Evolutionary conservation across 768 basidiomycete species (phyloP).

Genomic region (Suillus plorans): DNA sequence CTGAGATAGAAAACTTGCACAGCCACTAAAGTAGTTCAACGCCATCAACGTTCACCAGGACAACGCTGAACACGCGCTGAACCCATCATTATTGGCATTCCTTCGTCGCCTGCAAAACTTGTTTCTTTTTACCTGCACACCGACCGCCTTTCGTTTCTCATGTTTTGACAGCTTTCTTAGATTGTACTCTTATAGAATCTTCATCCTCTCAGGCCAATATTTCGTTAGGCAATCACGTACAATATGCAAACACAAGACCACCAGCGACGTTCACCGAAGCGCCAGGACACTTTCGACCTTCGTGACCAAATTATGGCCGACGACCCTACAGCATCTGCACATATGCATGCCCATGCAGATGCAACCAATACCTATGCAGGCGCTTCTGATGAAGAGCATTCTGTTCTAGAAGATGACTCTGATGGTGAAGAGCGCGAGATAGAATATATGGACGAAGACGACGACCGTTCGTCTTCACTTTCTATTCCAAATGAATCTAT

Average conservation of each 20-base stretch:
- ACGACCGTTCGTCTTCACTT: constrained; percentile 77
- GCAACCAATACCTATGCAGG: constrained; percentile 37
- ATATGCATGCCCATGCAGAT: constrained; percentile 49
- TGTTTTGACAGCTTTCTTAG: not conserved
- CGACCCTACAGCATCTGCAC: constrained; percentile 45
- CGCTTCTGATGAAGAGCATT: constrained; percentile 75
- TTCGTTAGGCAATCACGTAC: not conserved
- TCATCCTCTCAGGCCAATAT: not conserved
- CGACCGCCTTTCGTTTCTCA: not conserved
- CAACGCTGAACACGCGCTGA: not conserved
- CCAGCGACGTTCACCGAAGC: constrained; percentile 24
- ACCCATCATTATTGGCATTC: not conserved
- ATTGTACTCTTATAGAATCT: not conserved
- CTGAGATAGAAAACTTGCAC: not conserved
- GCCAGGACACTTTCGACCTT: constrained; percentile 71
- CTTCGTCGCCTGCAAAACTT: not conserved
- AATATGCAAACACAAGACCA: constrained; percentile 31
- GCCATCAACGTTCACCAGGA: not conserved
- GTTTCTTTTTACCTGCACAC: not conserved
- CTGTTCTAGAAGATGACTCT: constrained; percentile 83
- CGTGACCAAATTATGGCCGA: constrained; percentile 59
- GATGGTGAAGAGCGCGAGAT: constrained; percentile 67
- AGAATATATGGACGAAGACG: constrained; percentile 71
- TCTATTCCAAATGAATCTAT: constrained; percentile 91
- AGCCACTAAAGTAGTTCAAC: constrained; percentile 1